Percentiles rank a stretch among this genome's conserved stretches.
Evolutionary conservation across 495 filamentous ascomycete genomes (phyloP).

Genomic region (Letharia lupina): DNA sequence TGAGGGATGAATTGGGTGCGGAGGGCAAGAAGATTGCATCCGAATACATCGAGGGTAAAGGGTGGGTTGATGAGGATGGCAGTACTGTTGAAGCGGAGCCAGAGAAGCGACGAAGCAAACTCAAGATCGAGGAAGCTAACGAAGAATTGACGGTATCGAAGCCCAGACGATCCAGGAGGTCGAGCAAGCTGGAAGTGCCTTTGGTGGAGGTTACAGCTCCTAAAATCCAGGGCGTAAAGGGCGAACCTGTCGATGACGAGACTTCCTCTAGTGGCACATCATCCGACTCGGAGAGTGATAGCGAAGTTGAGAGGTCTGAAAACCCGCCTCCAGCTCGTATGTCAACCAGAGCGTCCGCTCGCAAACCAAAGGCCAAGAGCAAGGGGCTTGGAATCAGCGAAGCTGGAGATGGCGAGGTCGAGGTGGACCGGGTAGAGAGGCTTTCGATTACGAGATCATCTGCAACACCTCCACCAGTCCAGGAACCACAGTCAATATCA

Average conservation of each 20-base stretch:
- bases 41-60: slow-evolving; percentile 67
- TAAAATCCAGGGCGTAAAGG: not conserved
- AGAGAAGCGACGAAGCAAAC: slow-evolving; percentile 19
- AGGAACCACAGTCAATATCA: slow-evolving; percentile 11
- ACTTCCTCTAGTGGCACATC: slow-evolving; percentile 23
- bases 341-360: not conserved
- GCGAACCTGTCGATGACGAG: slow-evolving; percentile 17
- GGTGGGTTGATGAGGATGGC: slow-evolving; percentile 79
- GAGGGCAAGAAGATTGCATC: slow-evolving; percentile 35
- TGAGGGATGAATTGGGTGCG: slow-evolving; percentile 42
- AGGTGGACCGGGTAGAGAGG: slow-evolving; percentile 18
- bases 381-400: not conserved
- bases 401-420: slow-evolving; percentile 21
- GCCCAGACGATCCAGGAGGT: slow-evolving; percentile 4
- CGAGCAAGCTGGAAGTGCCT: slow-evolving; percentile 13
- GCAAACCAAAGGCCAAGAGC: not conserved
- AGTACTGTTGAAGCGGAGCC: slow-evolving; percentile 56
- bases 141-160: not conserved
- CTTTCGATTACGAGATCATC: slow-evolving; percentile 24
- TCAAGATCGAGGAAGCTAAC: slow-evolving; percentile 19
- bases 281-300: slow-evolving; percentile 13
- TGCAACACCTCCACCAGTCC: slow-evolving; percentile 15
- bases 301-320: slow-evolving; percentile 13
- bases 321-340: not conserved
- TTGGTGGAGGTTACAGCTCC: slow-evolving; percentile 10